phyloP scores from a whole-genome alignment of 2,329 filamentous ascomycete genomes.

The Aschersonia sp. region DNA sequence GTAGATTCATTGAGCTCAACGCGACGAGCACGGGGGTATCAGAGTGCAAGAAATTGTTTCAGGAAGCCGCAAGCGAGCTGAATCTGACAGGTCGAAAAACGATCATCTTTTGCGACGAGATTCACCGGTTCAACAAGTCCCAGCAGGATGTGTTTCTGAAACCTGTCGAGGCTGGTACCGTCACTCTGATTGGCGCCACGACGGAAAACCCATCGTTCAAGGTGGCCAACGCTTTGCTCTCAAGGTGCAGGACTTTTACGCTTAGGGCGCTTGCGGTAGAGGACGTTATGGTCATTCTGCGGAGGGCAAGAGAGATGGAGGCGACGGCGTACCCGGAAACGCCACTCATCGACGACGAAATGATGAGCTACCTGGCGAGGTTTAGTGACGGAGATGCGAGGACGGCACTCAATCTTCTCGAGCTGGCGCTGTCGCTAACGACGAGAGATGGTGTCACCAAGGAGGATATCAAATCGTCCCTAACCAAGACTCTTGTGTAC shows the following conservation, averaged over 20 bases:
- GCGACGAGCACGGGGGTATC: conserved; percentile 76
- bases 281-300: conserved; percentile 59
- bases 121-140: conserved; percentile 78
- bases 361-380: conserved; percentile 67
- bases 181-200: conserved; percentile 87
- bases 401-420: conserved; percentile 82
- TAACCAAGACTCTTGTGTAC: conserved; percentile 90
- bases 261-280: conserved; percentile 59
- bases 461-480: conserved; percentile 60
- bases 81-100: conserved; percentile 75
- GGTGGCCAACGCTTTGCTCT: conserved; percentile 73
- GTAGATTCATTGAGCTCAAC: conserved; percentile 90
- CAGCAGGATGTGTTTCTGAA: conserved; percentile 93
- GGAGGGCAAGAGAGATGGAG: conserved; percentile 57
- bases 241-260: conserved; percentile 82
- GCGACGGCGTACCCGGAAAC: conserved; percentile 24
- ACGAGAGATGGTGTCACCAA: conserved; percentile 49
- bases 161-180: conserved; percentile 78
- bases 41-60: conserved; percentile 86
- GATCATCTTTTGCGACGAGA: conserved; percentile 96
- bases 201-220: conserved; percentile 97
- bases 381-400: conserved; percentile 90
- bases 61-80: conserved; percentile 68
- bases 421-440: conserved; percentile 65
- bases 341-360: conserved; percentile 57